Evolutionary conservation across 371 early-diverging fungal genomes (phyloP).

Genomic region (Mucor irregularis): DNA sequence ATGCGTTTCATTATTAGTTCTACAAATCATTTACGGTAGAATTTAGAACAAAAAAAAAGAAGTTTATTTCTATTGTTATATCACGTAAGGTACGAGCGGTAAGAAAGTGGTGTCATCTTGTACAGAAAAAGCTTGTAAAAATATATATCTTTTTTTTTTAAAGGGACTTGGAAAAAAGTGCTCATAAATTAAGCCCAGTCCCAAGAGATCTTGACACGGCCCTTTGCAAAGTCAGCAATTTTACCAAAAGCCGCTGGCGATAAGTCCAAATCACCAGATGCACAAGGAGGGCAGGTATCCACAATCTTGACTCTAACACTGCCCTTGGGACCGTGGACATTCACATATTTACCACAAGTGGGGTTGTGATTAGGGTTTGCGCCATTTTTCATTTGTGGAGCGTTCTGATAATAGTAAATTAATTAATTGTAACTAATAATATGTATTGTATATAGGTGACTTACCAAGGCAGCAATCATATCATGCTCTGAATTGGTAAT

Average conservation of each 20-base stretch:
- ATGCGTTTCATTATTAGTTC: too few relatives aligned
- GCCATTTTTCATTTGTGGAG: constrained; percentile 42
- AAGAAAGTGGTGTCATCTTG: too few relatives aligned
- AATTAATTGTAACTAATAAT: neutral
- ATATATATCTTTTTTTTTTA: too few relatives aligned
- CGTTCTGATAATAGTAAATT: constrained; percentile 29
- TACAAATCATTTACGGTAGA: neutral
- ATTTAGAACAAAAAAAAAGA: neutral
- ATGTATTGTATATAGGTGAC: neutral
- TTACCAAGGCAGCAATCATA: constrained; percentile 44
- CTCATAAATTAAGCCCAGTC: constrained; percentile 30
- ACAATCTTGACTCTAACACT: constrained; percentile 38
- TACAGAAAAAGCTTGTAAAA: too few relatives aligned
- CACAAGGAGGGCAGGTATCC: constrained; percentile 42
- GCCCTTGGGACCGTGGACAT: constrained; percentile 42
- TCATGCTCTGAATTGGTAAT: constrained; percentile 16
- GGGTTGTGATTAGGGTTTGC: constrained; percentile 44
- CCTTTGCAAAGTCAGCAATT: constrained; percentile 42
- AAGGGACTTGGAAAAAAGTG: too few relatives aligned
- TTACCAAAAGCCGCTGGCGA: constrained; percentile 52
- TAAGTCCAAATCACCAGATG: constrained; percentile 43
- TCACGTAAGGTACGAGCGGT: too few relatives aligned
- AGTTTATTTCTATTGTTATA: neutral
- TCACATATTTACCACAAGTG: constrained; percentile 32
- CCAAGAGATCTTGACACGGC: constrained; percentile 54